Evolutionary conservation across 257 asterid species (phyloP).

Genomic region (Lycium barbarum): DNA sequence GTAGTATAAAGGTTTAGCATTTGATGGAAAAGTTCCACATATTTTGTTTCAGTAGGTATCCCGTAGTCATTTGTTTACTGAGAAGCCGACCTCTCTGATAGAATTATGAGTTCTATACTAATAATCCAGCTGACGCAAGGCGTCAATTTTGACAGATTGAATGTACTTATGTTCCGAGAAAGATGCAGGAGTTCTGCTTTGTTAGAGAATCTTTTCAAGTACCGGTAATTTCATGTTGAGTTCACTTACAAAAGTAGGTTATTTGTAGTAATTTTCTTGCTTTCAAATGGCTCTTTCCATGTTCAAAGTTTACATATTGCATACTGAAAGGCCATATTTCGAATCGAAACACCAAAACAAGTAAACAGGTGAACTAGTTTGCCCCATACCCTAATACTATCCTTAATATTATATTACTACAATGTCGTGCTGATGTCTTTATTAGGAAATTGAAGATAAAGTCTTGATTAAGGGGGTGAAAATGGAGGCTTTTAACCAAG

Average conservation of each 20-base stretch:
- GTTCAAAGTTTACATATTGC: not conserved
- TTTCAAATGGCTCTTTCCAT: not conserved
- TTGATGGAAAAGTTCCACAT: not conserved
- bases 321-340: not conserved
- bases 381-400: not conserved
- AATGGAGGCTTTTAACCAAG: no score
- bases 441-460: no score
- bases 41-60: not conserved
- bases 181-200: no score
- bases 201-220: no score
- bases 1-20: not conserved
- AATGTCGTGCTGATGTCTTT: no score
- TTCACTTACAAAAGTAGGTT: not conserved
- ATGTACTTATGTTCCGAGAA: not conserved
- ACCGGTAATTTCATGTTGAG: not conserved
- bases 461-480: no score
- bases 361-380: not conserved
- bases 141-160: conserved; percentile 12
- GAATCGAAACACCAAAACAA: not conserved
- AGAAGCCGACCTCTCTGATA: not conserved
- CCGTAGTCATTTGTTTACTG: not conserved
- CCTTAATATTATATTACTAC: no score
- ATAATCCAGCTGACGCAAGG: not conserved
- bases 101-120: conserved; percentile 1
- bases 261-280: not conserved